These are phyloP conservation scores for Trichoderma arundinaceum DNA, from an alignment of 2,329 filamentous ascomycete species.

Conservation along the genomic window DNA sequence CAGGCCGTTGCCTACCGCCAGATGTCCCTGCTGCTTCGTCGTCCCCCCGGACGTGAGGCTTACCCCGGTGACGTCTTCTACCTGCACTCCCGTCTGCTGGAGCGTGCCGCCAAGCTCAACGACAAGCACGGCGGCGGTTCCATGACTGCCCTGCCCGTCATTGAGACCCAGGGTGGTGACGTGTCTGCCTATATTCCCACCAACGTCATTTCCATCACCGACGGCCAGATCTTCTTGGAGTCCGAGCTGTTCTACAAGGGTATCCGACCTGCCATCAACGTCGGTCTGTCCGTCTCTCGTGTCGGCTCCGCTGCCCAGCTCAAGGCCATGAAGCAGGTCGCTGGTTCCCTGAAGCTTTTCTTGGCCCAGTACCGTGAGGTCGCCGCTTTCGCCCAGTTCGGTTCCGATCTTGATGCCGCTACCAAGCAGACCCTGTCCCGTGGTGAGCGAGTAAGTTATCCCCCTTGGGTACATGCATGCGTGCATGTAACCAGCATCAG, in stretches of 20 bases:
- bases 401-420: slow-evolving; percentile 97
- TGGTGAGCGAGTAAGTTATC: slow-evolving; percentile 86
- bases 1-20: slow-evolving; percentile 98
- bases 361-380: slow-evolving; percentile 99
- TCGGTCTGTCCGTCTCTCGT: slow-evolving; percentile 99
- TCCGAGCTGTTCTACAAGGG: slow-evolving; percentile 99
- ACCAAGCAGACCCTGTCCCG: slow-evolving; percentile 98
- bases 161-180: slow-evolving; percentile 99
- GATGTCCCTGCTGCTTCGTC: slow-evolving; percentile 97
- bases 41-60: slow-evolving; percentile 97
- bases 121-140: slow-evolving; percentile 93
- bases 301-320: slow-evolving; percentile 99
- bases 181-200: slow-evolving; percentile 99
- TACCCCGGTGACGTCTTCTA: slow-evolving; percentile 99
- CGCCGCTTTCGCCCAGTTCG: slow-evolving; percentile 99
- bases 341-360: slow-evolving; percentile 99
- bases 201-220: slow-evolving; percentile 99
- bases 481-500: not conserved
- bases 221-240: slow-evolving; percentile 99
- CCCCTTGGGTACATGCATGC: not conserved
- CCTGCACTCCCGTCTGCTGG: slow-evolving; percentile 97
- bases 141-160: slow-evolving; percentile 94
- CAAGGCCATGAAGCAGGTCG: slow-evolving; percentile 99
- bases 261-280: slow-evolving; percentile 99
- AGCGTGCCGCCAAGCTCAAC: slow-evolving; percentile 99